phyloP scores from a whole-genome alignment of 495 filamentous ascomycete genomes.

The Aspergillus sclerotiicarbonarius region DNA sequence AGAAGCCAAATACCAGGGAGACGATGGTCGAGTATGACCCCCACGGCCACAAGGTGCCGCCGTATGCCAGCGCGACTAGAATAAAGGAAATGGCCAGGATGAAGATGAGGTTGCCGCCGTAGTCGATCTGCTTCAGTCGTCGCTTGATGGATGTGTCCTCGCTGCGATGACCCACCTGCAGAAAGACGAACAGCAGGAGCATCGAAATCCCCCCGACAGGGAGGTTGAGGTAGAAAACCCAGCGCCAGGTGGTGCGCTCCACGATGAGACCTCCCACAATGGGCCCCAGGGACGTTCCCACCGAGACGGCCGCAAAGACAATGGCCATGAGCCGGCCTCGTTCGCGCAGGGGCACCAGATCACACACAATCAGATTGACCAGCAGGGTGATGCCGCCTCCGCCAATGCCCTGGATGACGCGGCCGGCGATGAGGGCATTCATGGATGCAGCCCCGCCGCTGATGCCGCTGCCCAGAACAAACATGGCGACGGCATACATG shows the following conservation, averaged over 20 bases:
- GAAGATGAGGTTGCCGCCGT: too few species aligned
- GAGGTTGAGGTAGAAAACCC: slow-evolving; percentile 40
- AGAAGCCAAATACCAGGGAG: too few species aligned
- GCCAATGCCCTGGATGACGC: slow-evolving; percentile 33
- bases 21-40: too few species aligned
- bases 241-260: slow-evolving; percentile 27
- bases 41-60: too few species aligned
- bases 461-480: slow-evolving; percentile 42
- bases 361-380: slow-evolving; percentile 33
- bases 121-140: too few species aligned
- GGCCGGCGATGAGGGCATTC: slow-evolving; percentile 27
- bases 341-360: slow-evolving; percentile 31
- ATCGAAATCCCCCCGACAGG: slow-evolving; percentile 41
- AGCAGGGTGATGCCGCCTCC: slow-evolving; percentile 32
- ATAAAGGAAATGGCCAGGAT: too few species aligned
- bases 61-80: too few species aligned
- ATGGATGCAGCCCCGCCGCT: slow-evolving; percentile 23
- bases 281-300: slow-evolving; percentile 30
- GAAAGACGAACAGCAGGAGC: slow-evolving; percentile 7
- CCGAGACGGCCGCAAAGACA: slow-evolving; percentile 13
- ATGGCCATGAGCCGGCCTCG: slow-evolving; percentile 29
- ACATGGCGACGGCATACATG: slow-evolving; percentile 35
- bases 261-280: slow-evolving; percentile 28
- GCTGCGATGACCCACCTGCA: too few species aligned
- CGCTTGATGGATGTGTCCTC: too few species aligned